Percentiles rank a stretch among this genome's conserved stretches.
Evolutionary conservation across 2,329 filamentous ascomycete genomes (phyloP).

Genomic region (Botrytis galanthina): DNA sequence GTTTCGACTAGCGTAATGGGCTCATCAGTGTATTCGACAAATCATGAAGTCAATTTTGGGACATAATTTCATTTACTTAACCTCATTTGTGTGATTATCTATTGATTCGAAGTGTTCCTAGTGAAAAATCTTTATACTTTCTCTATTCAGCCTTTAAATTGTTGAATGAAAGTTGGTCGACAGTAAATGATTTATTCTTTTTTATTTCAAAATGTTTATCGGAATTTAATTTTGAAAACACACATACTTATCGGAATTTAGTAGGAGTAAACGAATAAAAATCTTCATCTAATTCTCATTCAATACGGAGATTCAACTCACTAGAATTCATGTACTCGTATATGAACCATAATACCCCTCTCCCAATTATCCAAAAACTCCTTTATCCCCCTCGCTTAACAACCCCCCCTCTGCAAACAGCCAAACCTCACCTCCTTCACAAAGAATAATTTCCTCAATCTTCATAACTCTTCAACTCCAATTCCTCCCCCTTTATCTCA

Average conservation of each 20-base stretch:
- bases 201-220: background rate
- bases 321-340: background rate
- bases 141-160: background rate
- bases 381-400: background rate
- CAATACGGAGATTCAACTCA: background rate
- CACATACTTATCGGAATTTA: background rate
- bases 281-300: background rate
- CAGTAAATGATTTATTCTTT: too few species aligned
- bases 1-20: background rate
- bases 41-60: background rate
- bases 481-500: background rate
- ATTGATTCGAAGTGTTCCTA: background rate
- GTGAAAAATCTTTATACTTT: background rate
- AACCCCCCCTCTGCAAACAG: background rate
- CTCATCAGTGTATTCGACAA: too few species aligned
- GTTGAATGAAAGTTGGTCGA: background rate
- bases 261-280: background rate
- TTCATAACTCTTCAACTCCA: background rate
- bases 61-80: rapidly evolving
- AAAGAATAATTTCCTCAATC: background rate
- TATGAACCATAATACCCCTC: background rate
- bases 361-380: background rate
- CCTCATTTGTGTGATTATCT: background rate
- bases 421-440: background rate
- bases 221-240: background rate